Conservation (phyloP, 2,329 filamentous ascomycete species). For the Fonsecaea multimorphosa region DNA sequence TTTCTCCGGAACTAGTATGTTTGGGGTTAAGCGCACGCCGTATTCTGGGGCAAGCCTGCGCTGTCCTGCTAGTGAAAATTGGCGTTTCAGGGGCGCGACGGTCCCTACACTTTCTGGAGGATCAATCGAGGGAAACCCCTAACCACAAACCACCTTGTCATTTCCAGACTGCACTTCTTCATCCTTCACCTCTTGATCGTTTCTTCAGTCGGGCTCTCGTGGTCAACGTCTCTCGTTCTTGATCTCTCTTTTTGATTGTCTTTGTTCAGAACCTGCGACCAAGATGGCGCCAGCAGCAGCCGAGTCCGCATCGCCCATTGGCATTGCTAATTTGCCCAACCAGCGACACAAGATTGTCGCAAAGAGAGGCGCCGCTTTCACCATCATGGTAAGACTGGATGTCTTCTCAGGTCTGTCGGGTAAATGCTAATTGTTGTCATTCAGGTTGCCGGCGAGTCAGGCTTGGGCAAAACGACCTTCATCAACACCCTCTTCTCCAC, state of each 20-base stretch:
- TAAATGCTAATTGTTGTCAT: conserved; percentile 23
- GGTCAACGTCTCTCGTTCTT: not conserved
- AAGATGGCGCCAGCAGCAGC: conserved; percentile 60
- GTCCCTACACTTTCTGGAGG: conserved; percentile 17
- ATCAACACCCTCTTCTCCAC: conserved; percentile 99
- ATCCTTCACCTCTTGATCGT: conserved; percentile 10
- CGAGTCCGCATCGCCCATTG: conserved; percentile 70
- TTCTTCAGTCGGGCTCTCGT: conserved; percentile 15
- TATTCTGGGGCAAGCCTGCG: conserved; percentile 38
- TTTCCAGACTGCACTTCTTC: not conserved
- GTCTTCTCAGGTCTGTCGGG: not conserved
- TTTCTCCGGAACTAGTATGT: conserved; percentile 38
- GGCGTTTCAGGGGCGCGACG: conserved; percentile 45
- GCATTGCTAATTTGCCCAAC: conserved; percentile 76
- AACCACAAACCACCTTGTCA: conserved; percentile 22
- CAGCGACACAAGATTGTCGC: conserved; percentile 76
- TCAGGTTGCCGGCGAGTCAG: conserved; percentile 96
- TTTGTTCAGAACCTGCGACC: conserved; percentile 15
- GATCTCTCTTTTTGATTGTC: conserved; percentile 26
- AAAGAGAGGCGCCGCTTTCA: conserved; percentile 94
- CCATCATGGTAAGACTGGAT: conserved; percentile 81
- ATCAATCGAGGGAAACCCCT: conserved; percentile 20
- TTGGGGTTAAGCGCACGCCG: conserved; percentile 41
- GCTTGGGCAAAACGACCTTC: conserved; percentile 98
- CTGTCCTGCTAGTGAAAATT: conserved; percentile 24